Evolutionary conservation across 1,139 yeast genomes (phyloP), one percentile per base, ranked within the genome.

Genomic region (Yamadazyma trypodendri): DNA sequence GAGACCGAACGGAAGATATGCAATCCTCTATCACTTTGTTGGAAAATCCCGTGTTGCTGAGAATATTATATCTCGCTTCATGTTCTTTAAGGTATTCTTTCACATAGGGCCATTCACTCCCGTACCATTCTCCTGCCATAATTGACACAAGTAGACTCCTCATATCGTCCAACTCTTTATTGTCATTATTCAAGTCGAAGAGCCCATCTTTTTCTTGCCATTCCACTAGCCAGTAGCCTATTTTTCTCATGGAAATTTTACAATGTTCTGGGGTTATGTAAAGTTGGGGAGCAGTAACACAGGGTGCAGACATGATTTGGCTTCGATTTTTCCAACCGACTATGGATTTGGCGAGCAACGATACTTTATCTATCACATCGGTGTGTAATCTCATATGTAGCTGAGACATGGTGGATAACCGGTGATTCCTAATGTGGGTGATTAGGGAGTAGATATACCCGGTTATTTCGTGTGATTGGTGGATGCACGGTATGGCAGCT

Each of bases 41-140:
- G 17, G 61, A 52, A 38, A 46, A 59, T 2, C 73, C 74, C 0
- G 66, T 61, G 4, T 68, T 61, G 18, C 63, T 52, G n/a, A 47
- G 37, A 13, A 41, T 41, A 35, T 59, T 66, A 17, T 35, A 34
- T 11, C 32, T 40, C 10, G 61, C 50, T 35, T 45, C 39, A 21
- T 29, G 37, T 12, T 31, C 14, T 15, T 49, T 43, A 22, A 71
- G 45, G 44, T 63, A 70, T 34, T 52, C 47, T 44, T 59, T 54
- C 7, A 61, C 72, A 37, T 56, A 58, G n/a, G 50, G 46, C 61
- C 68, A 68, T 34, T 69, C 75, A 39, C 72, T 60, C 3, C 74
- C 76, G 42, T 62, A 69, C 76, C 76, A 71, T 44, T 68, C 75
- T 3, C 74, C 76, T 2, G 69, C 60, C n/a, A 70, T 52, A 54